Evolutionary conservation across 495 filamentous ascomycete genomes (phyloP).

Genomic region (Talaromyces stipitatus): DNA sequence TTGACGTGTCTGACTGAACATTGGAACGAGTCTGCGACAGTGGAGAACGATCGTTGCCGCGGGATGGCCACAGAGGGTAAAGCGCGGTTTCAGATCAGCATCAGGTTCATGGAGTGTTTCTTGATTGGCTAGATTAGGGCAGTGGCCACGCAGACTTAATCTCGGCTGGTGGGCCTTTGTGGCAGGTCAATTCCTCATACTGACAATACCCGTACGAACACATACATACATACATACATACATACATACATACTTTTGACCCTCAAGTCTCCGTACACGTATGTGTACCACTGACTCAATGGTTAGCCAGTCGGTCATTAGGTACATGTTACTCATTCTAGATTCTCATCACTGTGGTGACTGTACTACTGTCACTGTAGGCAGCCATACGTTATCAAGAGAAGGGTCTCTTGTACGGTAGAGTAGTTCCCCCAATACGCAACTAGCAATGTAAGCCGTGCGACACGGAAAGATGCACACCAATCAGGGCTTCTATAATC

Average conservation of each 20-base stretch:
- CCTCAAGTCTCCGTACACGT: not conserved
- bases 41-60: not conserved
- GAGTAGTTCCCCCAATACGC: not conserved
- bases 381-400: not conserved
- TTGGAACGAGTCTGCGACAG: not conserved
- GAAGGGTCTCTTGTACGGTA: not conserved
- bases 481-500: not conserved
- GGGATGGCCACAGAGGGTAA: not conserved
- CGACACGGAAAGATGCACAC: not conserved
- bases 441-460: not conserved
- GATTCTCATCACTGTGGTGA: not conserved
- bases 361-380: not conserved
- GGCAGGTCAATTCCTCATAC: not conserved
- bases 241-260: not conserved
- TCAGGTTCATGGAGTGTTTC: not conserved
- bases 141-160: not conserved
- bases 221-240: not conserved
- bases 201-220: not conserved
- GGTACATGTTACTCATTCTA: not conserved
- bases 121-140: not conserved
- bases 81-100: conserved; percentile 8
- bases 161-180: not conserved
- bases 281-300: not conserved
- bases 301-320: not conserved
- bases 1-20: not conserved